Conservation (phyloP, 2,329 filamentous ascomycete species). For the Madurella fahalii region DNA sequence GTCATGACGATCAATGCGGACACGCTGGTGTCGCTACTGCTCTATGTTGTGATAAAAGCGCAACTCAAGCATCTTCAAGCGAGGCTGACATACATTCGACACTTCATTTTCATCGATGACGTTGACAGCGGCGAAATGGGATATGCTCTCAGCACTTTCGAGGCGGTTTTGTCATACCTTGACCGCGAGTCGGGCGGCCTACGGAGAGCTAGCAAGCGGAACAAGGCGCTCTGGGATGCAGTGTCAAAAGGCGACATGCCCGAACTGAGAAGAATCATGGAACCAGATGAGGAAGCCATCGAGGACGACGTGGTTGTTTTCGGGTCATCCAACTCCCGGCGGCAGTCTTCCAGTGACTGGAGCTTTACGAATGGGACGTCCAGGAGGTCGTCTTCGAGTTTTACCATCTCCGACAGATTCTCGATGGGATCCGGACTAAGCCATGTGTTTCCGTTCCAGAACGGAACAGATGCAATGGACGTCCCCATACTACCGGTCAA, state of each 20-base stretch:
- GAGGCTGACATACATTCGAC: slow-evolving; percentile 87
- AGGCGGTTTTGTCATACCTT: slow-evolving; percentile 88
- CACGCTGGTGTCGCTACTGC: slow-evolving; percentile 82
- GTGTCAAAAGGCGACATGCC: slow-evolving; percentile 71
- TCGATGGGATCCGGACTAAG: slow-evolving; percentile 59
- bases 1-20: slow-evolving; percentile 72
- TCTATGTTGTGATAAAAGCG: slow-evolving; percentile 89
- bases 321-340: slow-evolving; percentile 38
- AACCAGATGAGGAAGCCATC: slow-evolving; percentile 57
- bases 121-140: slow-evolving; percentile 95
- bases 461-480: slow-evolving; percentile 41
- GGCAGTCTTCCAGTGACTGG: slow-evolving; percentile 44
- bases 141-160: slow-evolving; percentile 92
- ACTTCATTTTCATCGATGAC: slow-evolving; percentile 97
- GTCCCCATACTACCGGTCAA: slow-evolving; percentile 39
- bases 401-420: slow-evolving; percentile 46
- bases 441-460: slow-evolving; percentile 91
- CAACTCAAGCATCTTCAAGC: slow-evolving; percentile 85
- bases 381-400: slow-evolving; percentile 35
- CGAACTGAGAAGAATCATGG: slow-evolving; percentile 73
- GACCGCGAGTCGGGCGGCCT: slow-evolving; percentile 76
- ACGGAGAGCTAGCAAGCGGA: slow-evolving; percentile 78
- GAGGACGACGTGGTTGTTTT: slow-evolving; percentile 43
- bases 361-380: slow-evolving; percentile 43
- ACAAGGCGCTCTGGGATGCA: slow-evolving; percentile 84